Evolutionary conservation across 192 early-diverging fungal species (phyloP).

Genomic region (Borealophlyctis nickersoniae): DNA sequence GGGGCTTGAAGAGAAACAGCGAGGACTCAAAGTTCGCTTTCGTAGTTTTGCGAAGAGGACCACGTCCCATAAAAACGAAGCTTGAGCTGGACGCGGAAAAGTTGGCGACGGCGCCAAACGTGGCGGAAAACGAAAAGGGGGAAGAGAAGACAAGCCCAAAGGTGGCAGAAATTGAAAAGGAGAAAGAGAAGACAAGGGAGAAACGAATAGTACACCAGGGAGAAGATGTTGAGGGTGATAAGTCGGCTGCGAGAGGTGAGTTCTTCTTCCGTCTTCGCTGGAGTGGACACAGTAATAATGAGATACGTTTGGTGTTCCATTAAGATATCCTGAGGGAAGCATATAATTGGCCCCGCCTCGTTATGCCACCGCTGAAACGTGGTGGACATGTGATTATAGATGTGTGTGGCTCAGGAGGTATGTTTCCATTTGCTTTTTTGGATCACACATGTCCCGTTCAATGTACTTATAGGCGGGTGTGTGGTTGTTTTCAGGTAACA

Average conservation of each 20-base stretch:
- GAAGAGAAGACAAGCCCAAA: not conserved
- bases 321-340: slow-evolving; percentile 36
- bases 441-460: too few relatives aligned
- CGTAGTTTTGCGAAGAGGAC: slow-evolving; percentile 68
- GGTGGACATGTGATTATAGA: slow-evolving; percentile 75
- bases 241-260: not conserved
- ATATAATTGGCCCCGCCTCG: slow-evolving; percentile 66
- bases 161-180: not conserved
- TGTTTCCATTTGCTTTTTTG: too few relatives aligned
- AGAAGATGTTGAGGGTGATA: not conserved
- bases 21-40: slow-evolving; percentile 80
- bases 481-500: too few relatives aligned
- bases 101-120: not conserved
- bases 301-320: too few relatives aligned
- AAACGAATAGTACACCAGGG: not conserved
- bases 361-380: slow-evolving; percentile 74
- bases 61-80: slow-evolving; percentile 33
- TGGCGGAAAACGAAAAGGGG: not conserved
- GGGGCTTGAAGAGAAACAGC: slow-evolving; percentile 57
- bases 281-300: too few relatives aligned
- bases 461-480: too few relatives aligned
- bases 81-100: not conserved
- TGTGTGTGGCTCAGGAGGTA: slow-evolving; percentile 47
- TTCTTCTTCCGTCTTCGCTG: not conserved
- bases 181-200: not conserved